Evolutionary conservation across 495 filamentous ascomycete genomes (phyloP).

Genomic region (Viridothelium virens): DNA sequence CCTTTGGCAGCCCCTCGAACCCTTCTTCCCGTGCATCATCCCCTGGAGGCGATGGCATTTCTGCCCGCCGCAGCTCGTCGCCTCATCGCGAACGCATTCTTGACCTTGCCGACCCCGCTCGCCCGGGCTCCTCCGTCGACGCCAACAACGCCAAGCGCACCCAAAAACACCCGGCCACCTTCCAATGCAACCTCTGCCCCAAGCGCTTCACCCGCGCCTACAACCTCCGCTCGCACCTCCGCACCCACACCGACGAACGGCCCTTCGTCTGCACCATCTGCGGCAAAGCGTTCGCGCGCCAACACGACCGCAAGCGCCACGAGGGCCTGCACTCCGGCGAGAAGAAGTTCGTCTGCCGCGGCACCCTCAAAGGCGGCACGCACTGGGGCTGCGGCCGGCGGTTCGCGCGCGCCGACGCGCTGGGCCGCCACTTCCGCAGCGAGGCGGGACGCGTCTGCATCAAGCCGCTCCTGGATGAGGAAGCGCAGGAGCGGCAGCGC

Average conservation of each 20-base stretch:
- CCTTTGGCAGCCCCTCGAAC: conserved; percentile 40
- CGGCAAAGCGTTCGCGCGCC: conserved; percentile 64
- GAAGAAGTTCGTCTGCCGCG: conserved; percentile 86
- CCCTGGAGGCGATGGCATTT: conserved; percentile 35
- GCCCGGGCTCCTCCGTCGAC: conserved; percentile 52
- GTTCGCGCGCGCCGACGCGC: conserved; percentile 90
- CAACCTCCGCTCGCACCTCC: conserved; percentile 42
- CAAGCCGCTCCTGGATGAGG: conserved; percentile 86
- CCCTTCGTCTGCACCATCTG: conserved; percentile 61
- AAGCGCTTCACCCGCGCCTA: conserved; percentile 46
- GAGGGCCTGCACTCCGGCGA: conserved; percentile 40
- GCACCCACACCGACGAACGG: conserved; percentile 41
- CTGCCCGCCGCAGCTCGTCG: conserved; percentile 60
- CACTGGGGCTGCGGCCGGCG: conserved; percentile 89
- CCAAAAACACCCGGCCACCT: conserved; percentile 76
- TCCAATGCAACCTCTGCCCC: conserved; percentile 40
- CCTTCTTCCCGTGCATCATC: conserved; percentile 49
- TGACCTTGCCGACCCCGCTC: conserved; percentile 79
- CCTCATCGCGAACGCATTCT: conserved; percentile 91
- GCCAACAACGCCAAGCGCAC: conserved; percentile 28
- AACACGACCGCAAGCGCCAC: conserved; percentile 41
- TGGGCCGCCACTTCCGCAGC: conserved; percentile 93
- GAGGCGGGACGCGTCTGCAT: conserved; percentile 96
- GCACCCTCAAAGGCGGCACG: conserved; percentile 70
- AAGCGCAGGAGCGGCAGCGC: conserved; percentile 59